These are phyloP conservation scores for Astrothelium subdiscretum DNA, from an alignment of 495 filamentous ascomycete genomes.

Conservation along the genomic window DNA sequence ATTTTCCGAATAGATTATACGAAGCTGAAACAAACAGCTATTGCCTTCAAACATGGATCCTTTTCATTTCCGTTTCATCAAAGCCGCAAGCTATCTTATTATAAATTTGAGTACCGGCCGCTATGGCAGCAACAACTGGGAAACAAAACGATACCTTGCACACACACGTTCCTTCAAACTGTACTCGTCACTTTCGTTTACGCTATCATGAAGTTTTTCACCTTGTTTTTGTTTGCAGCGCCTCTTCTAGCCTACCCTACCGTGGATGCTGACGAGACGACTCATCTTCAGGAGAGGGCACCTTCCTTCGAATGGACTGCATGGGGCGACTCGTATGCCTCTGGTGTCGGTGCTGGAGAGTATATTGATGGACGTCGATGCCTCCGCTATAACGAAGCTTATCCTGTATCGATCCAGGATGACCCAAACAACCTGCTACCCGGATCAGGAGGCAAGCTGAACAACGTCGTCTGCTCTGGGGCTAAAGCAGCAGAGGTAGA, in stretches of 20 bases:
- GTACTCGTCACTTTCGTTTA: neutral
- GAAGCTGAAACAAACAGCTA: neutral
- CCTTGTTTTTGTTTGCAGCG: neutral
- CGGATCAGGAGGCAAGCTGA: neutral
- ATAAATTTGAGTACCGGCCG: neutral
- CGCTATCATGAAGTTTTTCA: neutral
- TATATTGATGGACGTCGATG: conserved; percentile 25
- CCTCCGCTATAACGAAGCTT: neutral
- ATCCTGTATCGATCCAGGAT: neutral
- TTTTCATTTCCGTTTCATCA: neutral
- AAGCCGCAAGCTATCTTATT: neutral
- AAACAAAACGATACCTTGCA: neutral
- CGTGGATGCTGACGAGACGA: neutral
- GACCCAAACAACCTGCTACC: neutral
- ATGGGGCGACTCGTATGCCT: neutral
- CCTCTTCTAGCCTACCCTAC: neutral
- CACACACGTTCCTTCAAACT: neutral
- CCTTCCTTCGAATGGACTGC: neutral
- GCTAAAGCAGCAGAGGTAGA: neutral
- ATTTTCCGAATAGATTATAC: neutral
- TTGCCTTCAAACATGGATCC: neutral
- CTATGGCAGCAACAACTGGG: neutral
- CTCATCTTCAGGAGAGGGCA: neutral
- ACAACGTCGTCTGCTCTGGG: neutral
- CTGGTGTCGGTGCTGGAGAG: neutral